Evolutionary conservation across 2,329 filamentous ascomycete genomes (phyloP).

Genomic region (Colletotrichum lupini): DNA sequence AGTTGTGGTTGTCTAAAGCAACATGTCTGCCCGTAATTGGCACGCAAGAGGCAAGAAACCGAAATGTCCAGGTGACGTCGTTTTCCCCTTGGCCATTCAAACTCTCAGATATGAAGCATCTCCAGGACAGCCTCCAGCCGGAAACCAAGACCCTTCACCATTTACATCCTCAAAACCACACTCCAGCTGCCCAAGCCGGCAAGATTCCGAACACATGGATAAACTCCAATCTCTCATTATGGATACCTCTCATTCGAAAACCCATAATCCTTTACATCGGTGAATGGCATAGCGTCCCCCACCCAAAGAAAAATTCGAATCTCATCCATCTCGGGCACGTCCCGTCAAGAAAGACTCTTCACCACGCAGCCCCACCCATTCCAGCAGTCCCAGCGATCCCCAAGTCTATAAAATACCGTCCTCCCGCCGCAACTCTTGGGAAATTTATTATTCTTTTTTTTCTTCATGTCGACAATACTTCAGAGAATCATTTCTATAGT

Average conservation of each 20-base stretch:
- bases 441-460: conserved; percentile 58
- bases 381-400: background rate
- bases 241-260: background rate
- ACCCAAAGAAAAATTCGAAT: background rate
- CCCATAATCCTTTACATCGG: background rate
- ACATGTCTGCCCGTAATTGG: too few relatives aligned
- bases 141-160: background rate
- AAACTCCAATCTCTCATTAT: background rate
- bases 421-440: conserved; percentile 44
- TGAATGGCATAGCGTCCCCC: background rate
- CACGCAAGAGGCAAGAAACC: too few relatives aligned
- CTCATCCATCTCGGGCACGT: background rate
- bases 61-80: too few relatives aligned
- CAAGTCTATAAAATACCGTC: conserved; percentile 53
- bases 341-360: background rate
- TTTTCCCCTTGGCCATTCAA: too few relatives aligned
- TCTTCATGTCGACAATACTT: conserved; percentile 73
- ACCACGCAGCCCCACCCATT: background rate
- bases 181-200: background rate
- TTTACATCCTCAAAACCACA: background rate
- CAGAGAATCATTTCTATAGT: conserved; percentile 99
- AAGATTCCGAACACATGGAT: background rate
- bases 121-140: too few relatives aligned
- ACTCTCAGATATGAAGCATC: too few relatives aligned
- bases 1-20: too few relatives aligned